Evolutionary conservation across 2,329 filamentous ascomycete genomes (phyloP).

Genomic region (Penicillium verrucosum): DNA sequence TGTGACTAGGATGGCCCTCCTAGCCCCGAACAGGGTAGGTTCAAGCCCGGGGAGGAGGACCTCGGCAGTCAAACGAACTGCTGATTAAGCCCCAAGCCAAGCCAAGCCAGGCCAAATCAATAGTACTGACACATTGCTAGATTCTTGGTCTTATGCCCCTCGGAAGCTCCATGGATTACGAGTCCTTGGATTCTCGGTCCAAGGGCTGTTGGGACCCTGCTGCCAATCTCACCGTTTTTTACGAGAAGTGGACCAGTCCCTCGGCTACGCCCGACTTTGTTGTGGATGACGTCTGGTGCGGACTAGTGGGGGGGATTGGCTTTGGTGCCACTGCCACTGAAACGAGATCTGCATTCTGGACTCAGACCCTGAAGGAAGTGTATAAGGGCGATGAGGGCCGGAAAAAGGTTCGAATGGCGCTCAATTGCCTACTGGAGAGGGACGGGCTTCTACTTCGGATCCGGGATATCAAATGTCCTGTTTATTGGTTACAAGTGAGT

Average conservation of each 20-base stretch:
- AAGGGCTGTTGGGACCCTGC: slow-evolving; percentile 50
- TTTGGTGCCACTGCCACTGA: slow-evolving; percentile 43
- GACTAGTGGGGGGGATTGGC: slow-evolving; percentile 47
- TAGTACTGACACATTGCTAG: slow-evolving; percentile 24
- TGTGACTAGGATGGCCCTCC: neutral
- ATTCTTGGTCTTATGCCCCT: slow-evolving; percentile 52
- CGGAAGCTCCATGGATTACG: slow-evolving; percentile 52
- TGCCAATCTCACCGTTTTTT: slow-evolving; percentile 32
- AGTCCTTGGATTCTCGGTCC: slow-evolving; percentile 42
- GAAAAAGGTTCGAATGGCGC: slow-evolving; percentile 47
- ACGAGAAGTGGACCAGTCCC: slow-evolving; percentile 41
- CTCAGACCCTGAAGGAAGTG: slow-evolving; percentile 41
- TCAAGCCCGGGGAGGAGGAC: neutral
- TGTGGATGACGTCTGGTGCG: slow-evolving; percentile 41
- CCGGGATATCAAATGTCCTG: slow-evolving; percentile 49
- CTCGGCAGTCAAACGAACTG: neutral
- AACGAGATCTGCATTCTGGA: slow-evolving; percentile 44
- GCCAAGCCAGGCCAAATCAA: neutral
- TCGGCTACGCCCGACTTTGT: slow-evolving; percentile 43
- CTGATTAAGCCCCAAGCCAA: neutral
- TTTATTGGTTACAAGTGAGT: slow-evolving; percentile 49
- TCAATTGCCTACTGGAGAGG: slow-evolving; percentile 47
- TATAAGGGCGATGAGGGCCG: slow-evolving; percentile 52
- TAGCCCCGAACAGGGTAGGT: neutral
- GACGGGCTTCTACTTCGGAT: slow-evolving; percentile 48